Conservation (phyloP, 768 basidiomycete genomes). For the Tulasnella sp. region DNA sequence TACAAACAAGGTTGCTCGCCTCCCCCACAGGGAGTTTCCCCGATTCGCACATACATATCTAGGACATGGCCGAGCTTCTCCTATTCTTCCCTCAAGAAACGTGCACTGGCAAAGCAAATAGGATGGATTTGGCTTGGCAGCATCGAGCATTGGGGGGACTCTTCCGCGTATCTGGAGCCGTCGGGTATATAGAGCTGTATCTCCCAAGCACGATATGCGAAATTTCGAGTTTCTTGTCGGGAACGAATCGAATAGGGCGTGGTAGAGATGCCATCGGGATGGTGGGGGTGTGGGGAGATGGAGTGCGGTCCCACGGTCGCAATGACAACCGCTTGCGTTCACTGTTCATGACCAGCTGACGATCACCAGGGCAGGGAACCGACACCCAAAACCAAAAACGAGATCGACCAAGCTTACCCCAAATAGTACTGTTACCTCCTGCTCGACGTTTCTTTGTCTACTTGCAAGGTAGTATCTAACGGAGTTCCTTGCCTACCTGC, state of each 20-base stretch:
- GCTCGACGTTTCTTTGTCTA: neutral
- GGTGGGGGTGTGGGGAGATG: too few relatives aligned
- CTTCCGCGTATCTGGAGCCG: neutral
- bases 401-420: too few relatives aligned
- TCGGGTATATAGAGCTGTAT: neutral
- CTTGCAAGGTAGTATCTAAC: neutral
- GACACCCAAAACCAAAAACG: too few relatives aligned
- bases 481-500: neutral
- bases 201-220: too few relatives aligned
- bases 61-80: neutral
- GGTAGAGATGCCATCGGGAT: too few relatives aligned
- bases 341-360: too few relatives aligned
- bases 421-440: too few relatives aligned
- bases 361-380: too few relatives aligned
- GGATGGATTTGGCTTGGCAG: neutral
- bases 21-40: conserved; percentile 1
- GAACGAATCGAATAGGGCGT: too few relatives aligned
- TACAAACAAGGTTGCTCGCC: neutral
- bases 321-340: too few relatives aligned
- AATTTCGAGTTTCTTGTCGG: too few relatives aligned
- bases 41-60: neutral
- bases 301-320: too few relatives aligned
- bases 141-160: neutral
- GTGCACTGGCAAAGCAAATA: neutral
- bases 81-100: neutral